Evolutionary conservation across 2,329 filamentous ascomycete species (phyloP), one percentile per base, ranked within the genome.

Genomic region (Colletotrichum sidae): DNA sequence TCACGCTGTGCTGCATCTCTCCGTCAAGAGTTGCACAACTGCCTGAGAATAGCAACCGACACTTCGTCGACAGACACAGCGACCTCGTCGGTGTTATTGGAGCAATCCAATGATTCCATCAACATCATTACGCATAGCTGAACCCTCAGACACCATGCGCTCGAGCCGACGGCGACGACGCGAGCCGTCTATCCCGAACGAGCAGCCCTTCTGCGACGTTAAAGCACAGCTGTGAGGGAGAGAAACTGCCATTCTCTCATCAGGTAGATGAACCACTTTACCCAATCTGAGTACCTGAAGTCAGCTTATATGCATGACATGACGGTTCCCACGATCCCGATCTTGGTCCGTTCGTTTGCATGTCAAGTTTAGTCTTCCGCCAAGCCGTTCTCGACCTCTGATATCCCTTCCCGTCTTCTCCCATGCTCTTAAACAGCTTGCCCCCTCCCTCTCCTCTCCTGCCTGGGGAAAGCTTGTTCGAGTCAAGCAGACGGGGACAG

Each of bases 271-370:
- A 25, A 25, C 25, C 4, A 25, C 25, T 25, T 25, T 25, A 33
- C 44, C 17, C 12, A n/a, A 34, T 8, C 11, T 8, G 42, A 44
- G 13, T 35, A n/a, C 17, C 35, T 13, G 4, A 42, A 35, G 11
- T 41, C 4, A 8, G 8, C 25, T 8, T 13, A 9, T n/a, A 44
- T 49, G 42, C 25, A 46, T 47, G 39, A 52, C 25, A 44, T 37
- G 58, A 63, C 9, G 15, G 39, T 25, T 25, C 58, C 42, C 47
- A 50, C 17, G 13, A 13, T 41, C 39, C 35, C 17, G 46, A 13
- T n/a, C 25, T 45, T 42, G 62, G 57, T 46, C 57, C 41, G 62
- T 65, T 46, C 41, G 13, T 34, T 38, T 39, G 15, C 37, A 12
- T 55, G 52, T 17, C 13, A 44, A 42, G 35, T 50, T n/a, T 37